Evolutionary conservation across 176 grass and related monocot species (phyloP).

Genomic region (Carex pumila): DNA sequence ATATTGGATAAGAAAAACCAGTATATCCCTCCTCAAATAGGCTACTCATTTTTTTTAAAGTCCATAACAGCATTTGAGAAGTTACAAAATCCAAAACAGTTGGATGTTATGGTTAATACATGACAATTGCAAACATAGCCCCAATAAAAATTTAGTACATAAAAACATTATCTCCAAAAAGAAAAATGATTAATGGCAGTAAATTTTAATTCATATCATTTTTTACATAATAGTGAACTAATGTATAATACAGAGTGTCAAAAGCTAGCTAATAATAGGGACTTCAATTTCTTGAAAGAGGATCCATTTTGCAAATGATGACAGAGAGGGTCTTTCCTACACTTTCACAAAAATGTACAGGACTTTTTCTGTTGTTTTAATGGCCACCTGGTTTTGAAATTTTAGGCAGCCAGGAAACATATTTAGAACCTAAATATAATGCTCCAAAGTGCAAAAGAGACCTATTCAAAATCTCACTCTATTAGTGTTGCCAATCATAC

Average conservation of each 20-base stretch:
- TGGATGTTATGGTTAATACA: not conserved
- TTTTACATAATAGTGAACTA: not conserved
- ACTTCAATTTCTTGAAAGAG: not conserved
- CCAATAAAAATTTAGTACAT: not conserved
- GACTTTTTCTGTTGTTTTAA: not conserved
- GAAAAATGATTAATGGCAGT: not conserved
- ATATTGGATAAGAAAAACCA: too few species aligned
- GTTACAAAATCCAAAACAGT: not conserved
- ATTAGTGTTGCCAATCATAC: not conserved
- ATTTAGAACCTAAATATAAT: not conserved
- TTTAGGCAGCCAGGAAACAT: not conserved
- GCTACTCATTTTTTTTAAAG: not conserved
- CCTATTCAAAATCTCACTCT: not conserved
- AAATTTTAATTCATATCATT: not conserved
- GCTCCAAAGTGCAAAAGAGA: not conserved
- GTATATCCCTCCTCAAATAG: too few species aligned
- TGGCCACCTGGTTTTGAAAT: not conserved
- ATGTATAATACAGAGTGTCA: not conserved
- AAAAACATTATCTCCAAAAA: not conserved
- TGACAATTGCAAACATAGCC: not conserved
- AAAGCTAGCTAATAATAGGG: not conserved
- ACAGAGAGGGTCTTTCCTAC: not conserved
- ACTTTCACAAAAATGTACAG: not conserved
- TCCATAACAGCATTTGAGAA: not conserved
- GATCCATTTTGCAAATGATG: not conserved